These are phyloP conservation scores for Pythium brassicae DNA, from an alignment of 352 stramenopile genomes.

Conservation along the genomic window DNA sequence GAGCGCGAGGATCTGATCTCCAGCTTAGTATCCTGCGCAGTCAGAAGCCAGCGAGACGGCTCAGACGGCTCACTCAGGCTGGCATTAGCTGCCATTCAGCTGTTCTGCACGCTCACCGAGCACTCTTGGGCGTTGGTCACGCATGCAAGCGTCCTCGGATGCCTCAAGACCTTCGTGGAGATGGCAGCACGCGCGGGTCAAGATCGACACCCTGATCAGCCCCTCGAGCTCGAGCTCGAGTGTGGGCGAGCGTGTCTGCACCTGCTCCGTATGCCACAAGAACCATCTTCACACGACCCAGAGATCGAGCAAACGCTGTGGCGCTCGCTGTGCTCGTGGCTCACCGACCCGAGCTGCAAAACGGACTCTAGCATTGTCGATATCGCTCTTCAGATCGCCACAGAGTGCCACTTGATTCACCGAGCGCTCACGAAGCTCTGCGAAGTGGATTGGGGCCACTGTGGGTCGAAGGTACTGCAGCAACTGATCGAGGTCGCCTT, in stretches of 20 bases:
- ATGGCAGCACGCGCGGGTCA: neutral
- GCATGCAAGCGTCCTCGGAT: neutral
- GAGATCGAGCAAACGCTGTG: neutral
- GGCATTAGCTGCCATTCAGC: neutral
- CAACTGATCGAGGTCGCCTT: neutral
- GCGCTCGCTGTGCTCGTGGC: conserved; percentile 3
- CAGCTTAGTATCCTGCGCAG: neutral
- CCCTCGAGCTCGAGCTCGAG: neutral
- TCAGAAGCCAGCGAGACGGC: neutral
- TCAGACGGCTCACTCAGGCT: neutral
- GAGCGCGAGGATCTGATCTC: neutral
- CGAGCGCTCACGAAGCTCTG: neutral
- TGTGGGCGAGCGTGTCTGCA: conserved; percentile 2
- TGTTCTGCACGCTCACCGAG: conserved; percentile 8
- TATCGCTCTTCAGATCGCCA: neutral
- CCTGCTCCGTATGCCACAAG: neutral
- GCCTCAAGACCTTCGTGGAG: conserved; percentile 1
- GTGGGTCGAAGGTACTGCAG: neutral
- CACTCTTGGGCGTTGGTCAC: conserved; percentile 1
- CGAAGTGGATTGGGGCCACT: neutral
- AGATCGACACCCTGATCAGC: neutral
- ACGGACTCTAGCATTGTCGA: neutral
- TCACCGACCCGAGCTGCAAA: neutral
- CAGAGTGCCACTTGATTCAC: neutral
- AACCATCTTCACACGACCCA: neutral